Base-by-base conservation (phyloP, 2,329 filamentous ascomycete genomes). In the Colletotrichum lentis region DNA sequence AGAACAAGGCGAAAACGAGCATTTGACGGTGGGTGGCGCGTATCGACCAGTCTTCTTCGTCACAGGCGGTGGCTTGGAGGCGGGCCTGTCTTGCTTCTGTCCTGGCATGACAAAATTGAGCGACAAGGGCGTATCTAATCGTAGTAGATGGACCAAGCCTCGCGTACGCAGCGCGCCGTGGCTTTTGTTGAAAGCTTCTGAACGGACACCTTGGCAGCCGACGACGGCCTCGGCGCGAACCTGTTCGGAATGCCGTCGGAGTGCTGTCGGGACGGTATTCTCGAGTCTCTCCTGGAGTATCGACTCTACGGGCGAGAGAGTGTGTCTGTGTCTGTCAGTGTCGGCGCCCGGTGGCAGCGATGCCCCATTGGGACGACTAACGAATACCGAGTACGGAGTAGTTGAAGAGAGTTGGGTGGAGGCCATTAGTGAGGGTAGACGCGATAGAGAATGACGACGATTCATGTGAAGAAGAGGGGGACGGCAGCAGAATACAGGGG, bases 1-100 rank as follows among this genome's bases (percentile, higher is more conserved):
- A 12, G 11, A n/a, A 46, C 44, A 35, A 44, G 53, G 22, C 64
- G 59, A 63, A 31, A 55, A 65, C 55, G 62, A 56, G 50, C n/a
- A 50, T 52, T 50, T 24, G 27, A 31, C 27, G 27, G 27, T 31
- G 27, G 7, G 27, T 31, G 27, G 27, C 27, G 27, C 27, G 8
- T 31, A 31, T 31, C 8, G 8, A 31, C 7, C 56, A 46, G 41
- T 24, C 20, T 43, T 31, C 27, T 64, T 60, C 55, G 62, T 69
- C 50, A 66, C 55, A 18, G n/a, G 10, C 3, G 31, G 64, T 68
- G 65, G 65, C 65, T 65, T 68, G 65, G 65, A 60, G 58, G 18
- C 6, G 46, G 61, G 43, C 50, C 27, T 53, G 52, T 64, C 60
- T 59, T 27, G 27, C 27, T 10, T n/a, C n/a, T 53, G 20, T 18